Base-by-base conservation (phyloP, 129 eudicot genomes). In the Centaurea solstitialis region DNA sequence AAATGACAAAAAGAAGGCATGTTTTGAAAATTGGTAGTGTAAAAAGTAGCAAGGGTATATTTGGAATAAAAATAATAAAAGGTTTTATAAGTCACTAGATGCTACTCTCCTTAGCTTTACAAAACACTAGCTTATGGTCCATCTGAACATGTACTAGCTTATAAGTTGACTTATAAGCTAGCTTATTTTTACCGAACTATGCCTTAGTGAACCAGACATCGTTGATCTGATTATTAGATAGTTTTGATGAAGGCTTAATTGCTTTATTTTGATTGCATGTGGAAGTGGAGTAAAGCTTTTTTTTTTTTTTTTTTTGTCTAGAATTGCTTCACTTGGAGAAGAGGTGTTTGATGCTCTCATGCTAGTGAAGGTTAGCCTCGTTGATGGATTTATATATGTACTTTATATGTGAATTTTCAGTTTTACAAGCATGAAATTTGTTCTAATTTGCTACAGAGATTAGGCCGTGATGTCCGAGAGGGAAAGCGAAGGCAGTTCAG, bases 401-500 rank as follows among this genome's bases (percentile, higher is more conserved):
- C 62, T 64, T 57, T 11, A 57, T 8, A 39, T n/a, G 76, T 80
- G 70, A 72, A 74, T 45, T 40, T 80, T 37, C 68, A 50, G 61
- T 23, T 9, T 72, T 85, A 61, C 77, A 8, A 37, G 69, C 28
- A 10, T 87, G 24, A 83, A 20, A 75, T 78, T 61, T 82, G 86
- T 84, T 89, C 11, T 78, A 72, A 45, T 73, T 75, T 91, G 83
- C 17, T 47, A 78, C 91, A 93, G 99, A 87, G 88, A 81, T 81
- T 95, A 79, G 97, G 99, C 28, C 93, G 90, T 20, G 99, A 95
- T 91, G 98, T 91, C 15, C 88, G 98, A 53, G 99, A 95, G 83
- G 99, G 97, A 72, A 95, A 92, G 86, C 86, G 99, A 80, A 86
- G 99, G 84, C 99, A 95, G 70, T 92, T 83, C 88, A 93, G 85